Conservation (phyloP, 1,139 yeast genomes). For the Sugiyamaella japonica region DNA sequence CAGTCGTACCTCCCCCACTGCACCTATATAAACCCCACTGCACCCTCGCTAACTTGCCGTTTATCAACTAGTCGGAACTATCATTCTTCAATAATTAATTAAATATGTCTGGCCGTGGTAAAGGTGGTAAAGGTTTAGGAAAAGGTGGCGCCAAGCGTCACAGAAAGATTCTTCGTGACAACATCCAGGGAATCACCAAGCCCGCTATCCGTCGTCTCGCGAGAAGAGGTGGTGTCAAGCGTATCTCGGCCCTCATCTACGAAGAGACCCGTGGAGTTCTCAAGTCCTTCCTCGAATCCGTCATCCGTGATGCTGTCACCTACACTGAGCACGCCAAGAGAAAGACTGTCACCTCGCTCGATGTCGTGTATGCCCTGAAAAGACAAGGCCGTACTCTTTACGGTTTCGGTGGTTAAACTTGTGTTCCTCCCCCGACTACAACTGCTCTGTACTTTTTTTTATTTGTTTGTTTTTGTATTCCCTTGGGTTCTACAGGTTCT, state of each 20-base stretch:
- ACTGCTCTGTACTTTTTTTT: slow-evolving; percentile 13
- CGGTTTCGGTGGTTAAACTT: slow-evolving; percentile 96
- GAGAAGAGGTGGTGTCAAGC: slow-evolving; percentile 99
- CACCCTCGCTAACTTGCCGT: neutral
- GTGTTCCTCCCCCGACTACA: neutral
- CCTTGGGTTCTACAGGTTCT: slow-evolving; percentile 12
- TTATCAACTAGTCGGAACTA: neutral
- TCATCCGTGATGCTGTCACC: slow-evolving; percentile 98
- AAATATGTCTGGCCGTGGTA: slow-evolving; percentile 98
- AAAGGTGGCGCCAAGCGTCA: slow-evolving; percentile 99
- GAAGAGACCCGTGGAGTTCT: slow-evolving; percentile 98
- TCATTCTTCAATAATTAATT: slow-evolving; percentile 11
- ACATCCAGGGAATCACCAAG: slow-evolving; percentile 99
- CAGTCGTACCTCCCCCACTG: no score
- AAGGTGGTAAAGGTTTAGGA: slow-evolving; percentile 99
- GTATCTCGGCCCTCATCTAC: slow-evolving; percentile 97
- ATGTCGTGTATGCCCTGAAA: slow-evolving; percentile 98
- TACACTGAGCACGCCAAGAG: slow-evolving; percentile 99
- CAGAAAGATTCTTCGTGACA: slow-evolving; percentile 99
- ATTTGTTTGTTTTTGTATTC: slow-evolving; percentile 11
- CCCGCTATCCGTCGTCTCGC: slow-evolving; percentile 99
- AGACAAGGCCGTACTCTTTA: slow-evolving; percentile 99
- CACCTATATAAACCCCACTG: neutral
- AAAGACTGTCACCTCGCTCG: slow-evolving; percentile 98
- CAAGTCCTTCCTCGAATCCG: slow-evolving; percentile 93